A percentile compares a stretch with the other conserved stretches of the same genome.
Evolutionary conservation across 179 eudicot species (phyloP).

Genomic region (Gypsophila paniculata): DNA sequence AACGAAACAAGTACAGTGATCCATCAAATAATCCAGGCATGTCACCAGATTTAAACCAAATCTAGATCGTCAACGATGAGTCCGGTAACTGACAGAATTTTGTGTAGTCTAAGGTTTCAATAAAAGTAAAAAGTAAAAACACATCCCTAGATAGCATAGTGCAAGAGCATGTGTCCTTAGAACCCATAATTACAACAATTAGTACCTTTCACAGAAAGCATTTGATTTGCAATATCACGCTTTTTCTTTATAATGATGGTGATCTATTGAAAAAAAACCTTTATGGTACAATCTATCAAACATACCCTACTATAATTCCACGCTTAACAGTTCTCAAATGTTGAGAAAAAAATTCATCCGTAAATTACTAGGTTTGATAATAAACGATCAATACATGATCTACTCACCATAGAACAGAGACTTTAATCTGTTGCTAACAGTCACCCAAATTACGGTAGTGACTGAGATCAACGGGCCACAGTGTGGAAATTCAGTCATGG

Average conservation of each 20-base stretch:
- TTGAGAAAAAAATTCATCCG: too few relatives aligned
- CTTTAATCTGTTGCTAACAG: background rate
- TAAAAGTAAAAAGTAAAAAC: conserved; percentile 21
- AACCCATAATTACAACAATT: conserved; percentile 23
- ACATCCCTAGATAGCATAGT: conserved; percentile 31
- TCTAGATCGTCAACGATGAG: background rate
- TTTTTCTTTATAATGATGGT: conserved; percentile 24
- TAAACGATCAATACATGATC: background rate
- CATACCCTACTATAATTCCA: conserved; percentile 21
- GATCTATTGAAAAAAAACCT: conserved; percentile 17
- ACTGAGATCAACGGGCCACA: background rate
- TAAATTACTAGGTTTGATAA: background rate
- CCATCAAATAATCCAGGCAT: background rate
- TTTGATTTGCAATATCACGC: conserved; percentile 17
- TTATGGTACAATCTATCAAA: conserved; percentile 16
- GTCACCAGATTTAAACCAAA: conserved; percentile 3
- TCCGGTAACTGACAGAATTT: conserved; percentile 20
- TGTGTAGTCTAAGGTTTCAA: conserved; percentile 19
- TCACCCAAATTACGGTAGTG: background rate
- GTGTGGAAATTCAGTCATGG: background rate
- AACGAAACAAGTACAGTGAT: background rate
- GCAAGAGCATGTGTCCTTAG: conserved; percentile 17
- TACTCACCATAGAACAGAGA: background rate
- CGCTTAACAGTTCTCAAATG: conserved; percentile 16
- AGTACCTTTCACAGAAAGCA: conserved; percentile 25